A percentile compares a stretch with the other conserved stretches of the same genome.
phyloP scores from a whole-genome alignment of 345 rosid species.

The Ricinus communis region DNA sequence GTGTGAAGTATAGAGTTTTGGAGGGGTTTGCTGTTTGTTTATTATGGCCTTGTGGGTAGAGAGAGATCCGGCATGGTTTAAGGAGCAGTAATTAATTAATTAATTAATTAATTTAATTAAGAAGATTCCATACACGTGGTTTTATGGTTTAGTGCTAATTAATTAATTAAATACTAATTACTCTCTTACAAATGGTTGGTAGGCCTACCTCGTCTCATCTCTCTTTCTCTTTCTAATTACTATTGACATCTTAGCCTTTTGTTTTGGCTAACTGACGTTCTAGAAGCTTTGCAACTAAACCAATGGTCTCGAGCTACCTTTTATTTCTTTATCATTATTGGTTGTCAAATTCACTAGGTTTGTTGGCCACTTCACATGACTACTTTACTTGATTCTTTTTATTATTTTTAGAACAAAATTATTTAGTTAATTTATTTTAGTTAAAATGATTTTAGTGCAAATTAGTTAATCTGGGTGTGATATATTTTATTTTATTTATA shows the following conservation, averaged over 20 bases:
- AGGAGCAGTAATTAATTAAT: too few species aligned
- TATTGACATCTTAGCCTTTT: neutral
- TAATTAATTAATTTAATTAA: too few species aligned
- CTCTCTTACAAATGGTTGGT: neutral
- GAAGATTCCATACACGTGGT: constrained; percentile 37
- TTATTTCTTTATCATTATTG: neutral
- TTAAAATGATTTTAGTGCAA: too few species aligned
- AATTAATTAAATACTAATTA: constrained; percentile 1
- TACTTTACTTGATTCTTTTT: too few species aligned
- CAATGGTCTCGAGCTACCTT: neutral
- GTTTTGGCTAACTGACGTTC: neutral
- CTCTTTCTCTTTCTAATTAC: neutral
- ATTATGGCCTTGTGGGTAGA: too few species aligned
- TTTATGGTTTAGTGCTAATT: constrained; percentile 6
- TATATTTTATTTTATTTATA: too few species aligned
- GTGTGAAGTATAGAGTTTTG: too few species aligned
- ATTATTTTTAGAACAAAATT: too few species aligned
- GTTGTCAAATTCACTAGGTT: neutral
- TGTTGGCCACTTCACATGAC: neutral
- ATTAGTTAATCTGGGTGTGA: too few species aligned
- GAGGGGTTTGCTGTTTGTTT: too few species aligned
- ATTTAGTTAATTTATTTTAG: too few species aligned
- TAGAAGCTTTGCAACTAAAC: constrained; percentile 2
- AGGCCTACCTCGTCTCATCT: neutral
- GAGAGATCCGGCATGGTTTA: too few species aligned